A percentile compares a stretch with the other conserved stretches of the same genome.
Evolutionary conservation across 2,329 filamentous ascomycete species (phyloP).

Genomic region (Lecanicillium sp.): DNA sequence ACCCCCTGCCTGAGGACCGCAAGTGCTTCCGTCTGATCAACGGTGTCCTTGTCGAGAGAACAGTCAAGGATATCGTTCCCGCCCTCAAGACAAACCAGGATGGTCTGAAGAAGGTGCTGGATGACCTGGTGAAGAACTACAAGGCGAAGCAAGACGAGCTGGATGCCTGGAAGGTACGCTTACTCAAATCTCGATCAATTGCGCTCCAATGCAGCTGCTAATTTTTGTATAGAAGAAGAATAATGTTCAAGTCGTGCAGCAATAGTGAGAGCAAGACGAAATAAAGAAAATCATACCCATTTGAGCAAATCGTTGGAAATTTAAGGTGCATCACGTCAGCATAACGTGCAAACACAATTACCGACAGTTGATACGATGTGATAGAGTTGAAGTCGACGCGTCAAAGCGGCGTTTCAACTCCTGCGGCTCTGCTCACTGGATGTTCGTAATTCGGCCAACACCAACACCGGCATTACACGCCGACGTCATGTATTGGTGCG

Average conservation of each 20-base stretch:
- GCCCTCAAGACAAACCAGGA: slow-evolving; percentile 91
- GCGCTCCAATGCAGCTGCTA: slow-evolving; percentile 15
- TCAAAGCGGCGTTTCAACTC: too few relatives aligned
- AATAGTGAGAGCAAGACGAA: slow-evolving; percentile 38
- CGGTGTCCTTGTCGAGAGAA: slow-evolving; percentile 89
- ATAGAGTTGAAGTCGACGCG: too few relatives aligned
- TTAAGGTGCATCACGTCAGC: too few relatives aligned
- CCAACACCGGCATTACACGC: too few relatives aligned
- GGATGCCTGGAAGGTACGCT: slow-evolving; percentile 89
- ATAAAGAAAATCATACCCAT: slow-evolving; percentile 16
- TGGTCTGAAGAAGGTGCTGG: slow-evolving; percentile 86
- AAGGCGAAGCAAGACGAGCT: slow-evolving; percentile 90
- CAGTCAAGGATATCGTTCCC: slow-evolving; percentile 86
- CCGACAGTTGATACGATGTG: too few relatives aligned
- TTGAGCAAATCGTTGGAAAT: too few relatives aligned
- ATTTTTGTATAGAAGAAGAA: slow-evolving; percentile 66
- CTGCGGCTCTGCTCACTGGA: too few relatives aligned
- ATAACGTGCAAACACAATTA: too few relatives aligned
- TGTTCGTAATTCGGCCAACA: too few relatives aligned
- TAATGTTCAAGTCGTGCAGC: slow-evolving; percentile 80
- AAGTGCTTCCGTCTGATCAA: slow-evolving; percentile 99
- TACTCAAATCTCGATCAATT: neutral
- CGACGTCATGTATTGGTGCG: too few relatives aligned
- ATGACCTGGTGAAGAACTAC: slow-evolving; percentile 94
- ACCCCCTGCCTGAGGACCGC: slow-evolving; percentile 73